Conservation (phyloP, 2,329 filamentous ascomycete species). For the Leptographium radiaticola region DNA sequence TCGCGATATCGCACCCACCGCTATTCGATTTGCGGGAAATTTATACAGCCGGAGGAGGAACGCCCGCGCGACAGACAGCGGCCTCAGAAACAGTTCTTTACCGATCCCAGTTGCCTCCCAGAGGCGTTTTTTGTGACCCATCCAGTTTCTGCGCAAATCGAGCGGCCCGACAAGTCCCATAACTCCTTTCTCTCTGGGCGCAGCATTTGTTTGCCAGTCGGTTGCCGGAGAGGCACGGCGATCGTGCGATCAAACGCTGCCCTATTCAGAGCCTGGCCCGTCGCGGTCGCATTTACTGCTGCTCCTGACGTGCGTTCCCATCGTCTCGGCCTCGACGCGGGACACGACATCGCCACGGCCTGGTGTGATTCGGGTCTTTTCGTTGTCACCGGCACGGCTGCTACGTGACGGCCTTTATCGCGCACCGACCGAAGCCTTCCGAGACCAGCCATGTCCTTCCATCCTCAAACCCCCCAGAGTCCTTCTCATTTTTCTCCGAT, state of each 20-base stretch:
- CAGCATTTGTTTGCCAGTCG: slow-evolving; percentile 1
- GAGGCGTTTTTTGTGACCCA: background rate
- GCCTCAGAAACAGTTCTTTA: too few species aligned
- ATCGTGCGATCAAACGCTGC: slow-evolving; percentile 2
- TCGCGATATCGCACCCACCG: background rate
- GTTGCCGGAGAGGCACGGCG: slow-evolving; percentile 7
- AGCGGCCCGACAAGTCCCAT: background rate
- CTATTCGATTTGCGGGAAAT: background rate
- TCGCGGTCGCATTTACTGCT: background rate
- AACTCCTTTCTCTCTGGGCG: slow-evolving; percentile 2
- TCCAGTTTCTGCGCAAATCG: background rate
- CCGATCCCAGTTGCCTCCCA: background rate
- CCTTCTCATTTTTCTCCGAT: slow-evolving; percentile 48
- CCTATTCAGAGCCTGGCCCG: background rate
- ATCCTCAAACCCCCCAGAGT: slow-evolving; percentile 55
- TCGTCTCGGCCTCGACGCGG: too few species aligned
- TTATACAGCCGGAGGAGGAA: too few species aligned
- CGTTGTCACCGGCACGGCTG: slow-evolving; percentile 13
- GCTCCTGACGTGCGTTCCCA: too few species aligned
- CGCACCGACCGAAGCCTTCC: background rate
- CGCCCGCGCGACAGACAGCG: too few species aligned
- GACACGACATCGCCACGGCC: background rate
- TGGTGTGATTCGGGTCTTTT: too few species aligned
- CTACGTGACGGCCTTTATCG: slow-evolving; percentile 4
- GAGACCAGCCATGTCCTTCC: slow-evolving; percentile 47